These are phyloP conservation scores for Farysia itapuensis DNA, from an alignment of 1,284 basidiomycete species.

Conservation along the genomic window DNA sequence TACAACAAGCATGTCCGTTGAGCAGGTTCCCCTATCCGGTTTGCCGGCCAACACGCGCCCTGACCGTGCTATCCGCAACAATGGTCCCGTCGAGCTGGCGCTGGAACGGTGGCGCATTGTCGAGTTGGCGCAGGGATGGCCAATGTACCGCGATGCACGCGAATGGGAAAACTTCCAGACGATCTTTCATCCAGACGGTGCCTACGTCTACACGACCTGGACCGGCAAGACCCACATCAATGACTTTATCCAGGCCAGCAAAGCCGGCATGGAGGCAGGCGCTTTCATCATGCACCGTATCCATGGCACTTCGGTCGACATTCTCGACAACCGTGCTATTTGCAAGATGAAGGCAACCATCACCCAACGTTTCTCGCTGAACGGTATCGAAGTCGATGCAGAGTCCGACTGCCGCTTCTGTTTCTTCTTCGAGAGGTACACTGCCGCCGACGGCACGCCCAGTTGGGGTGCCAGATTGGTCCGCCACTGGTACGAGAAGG, in stretches of 20 bases:
- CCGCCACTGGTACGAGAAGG: too few relatives aligned
- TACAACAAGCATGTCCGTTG: too few relatives aligned
- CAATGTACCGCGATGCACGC: constrained; percentile 50
- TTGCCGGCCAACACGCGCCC: constrained; percentile 7
- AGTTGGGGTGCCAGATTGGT: too few relatives aligned
- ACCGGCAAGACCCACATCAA: constrained; percentile 53
- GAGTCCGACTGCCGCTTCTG: constrained; percentile 55
- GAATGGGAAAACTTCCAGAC: constrained; percentile 53
- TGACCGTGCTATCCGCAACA: constrained; percentile 6
- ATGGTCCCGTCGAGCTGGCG: constrained; percentile 1
- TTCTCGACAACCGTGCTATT: constrained; percentile 43
- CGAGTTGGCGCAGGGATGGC: constrained; percentile 53
- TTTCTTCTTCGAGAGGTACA: constrained; percentile 59
- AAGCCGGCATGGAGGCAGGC: constrained; percentile 47
- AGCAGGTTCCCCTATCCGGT: too few relatives aligned
- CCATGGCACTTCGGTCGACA: constrained; percentile 51
- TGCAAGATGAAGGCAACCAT: constrained; percentile 58
- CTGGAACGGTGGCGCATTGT: constrained; percentile 45
- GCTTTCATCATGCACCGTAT: constrained; percentile 53
- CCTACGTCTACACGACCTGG: constrained; percentile 58
- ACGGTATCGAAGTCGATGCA: constrained; percentile 50
- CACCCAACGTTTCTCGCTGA: constrained; percentile 52
- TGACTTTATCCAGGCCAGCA: constrained; percentile 49
- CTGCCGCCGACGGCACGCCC: too few relatives aligned
- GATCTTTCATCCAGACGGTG: constrained; percentile 51